Evolutionary conservation across 306 rosid genomes (phyloP), one percentile per base, ranked within the genome.

Genomic region (Mucuna pruriens): DNA sequence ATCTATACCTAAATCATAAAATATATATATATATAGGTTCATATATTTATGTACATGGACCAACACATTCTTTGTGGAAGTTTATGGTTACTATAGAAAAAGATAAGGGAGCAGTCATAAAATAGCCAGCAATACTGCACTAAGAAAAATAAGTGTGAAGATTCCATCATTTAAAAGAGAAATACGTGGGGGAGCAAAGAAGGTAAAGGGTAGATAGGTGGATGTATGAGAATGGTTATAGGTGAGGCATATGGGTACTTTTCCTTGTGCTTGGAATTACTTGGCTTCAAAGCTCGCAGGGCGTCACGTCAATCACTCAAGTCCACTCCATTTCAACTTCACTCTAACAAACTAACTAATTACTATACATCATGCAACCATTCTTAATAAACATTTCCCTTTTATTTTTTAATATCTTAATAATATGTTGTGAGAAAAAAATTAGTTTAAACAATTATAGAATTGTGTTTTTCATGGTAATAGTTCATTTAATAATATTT

Each of bases 251-350:
- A n/a, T 2, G 4, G 38, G 86, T 84, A 77, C 86, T 69, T 64
- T 86, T 87, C 34, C 9, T 9, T 70, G 38, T 58, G 7, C 26
- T 33, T 61, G 60, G 4, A 58, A 54, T 70, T 29, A 67, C 86
- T 86, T 92, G 80, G 75, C 92, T 90, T 90, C 77, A 82, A 91
- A 87, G 86, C 38, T 83, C 84, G 31, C 33, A 48, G 64, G 54
- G 62, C 39, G 83, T 67, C 80, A 63, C 77, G 55, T 67, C 48
- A 55, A 3, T 48, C 58, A 54, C 69, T 26, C 34, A 34, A 45
- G 31, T 67, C 36, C 73, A 58, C 54, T 65, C 16, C 6, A 25
- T 7, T 55, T 45, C 57, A 45, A 55, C 36, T 51, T 23, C 70
- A 46, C 54, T 4, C 39, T 58, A 36, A 15, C 20, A 8, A 57